Evolutionary conservation across 352 stramenopile genomes (phyloP).

Genomic region (Peronospora belbahrii): DNA sequence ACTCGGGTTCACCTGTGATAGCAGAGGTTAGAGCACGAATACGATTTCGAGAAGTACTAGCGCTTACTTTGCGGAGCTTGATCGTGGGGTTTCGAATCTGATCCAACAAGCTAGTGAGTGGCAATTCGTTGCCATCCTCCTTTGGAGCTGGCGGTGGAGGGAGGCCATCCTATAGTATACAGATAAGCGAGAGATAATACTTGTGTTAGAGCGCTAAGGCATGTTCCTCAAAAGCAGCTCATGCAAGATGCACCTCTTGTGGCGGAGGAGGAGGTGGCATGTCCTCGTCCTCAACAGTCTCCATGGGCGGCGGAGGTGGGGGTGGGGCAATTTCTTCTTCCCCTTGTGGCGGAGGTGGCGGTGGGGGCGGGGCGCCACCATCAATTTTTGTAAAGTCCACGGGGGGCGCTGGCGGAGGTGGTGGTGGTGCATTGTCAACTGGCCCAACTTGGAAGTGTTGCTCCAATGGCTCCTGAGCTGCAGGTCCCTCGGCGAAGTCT

Average conservation of each 20-base stretch:
- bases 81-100: slow-evolving; percentile 56
- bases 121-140: slow-evolving; percentile 26
- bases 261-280: slow-evolving; percentile 40
- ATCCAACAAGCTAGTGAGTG: slow-evolving; percentile 38
- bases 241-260: slow-evolving; percentile 23
- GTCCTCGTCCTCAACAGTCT: slow-evolving; percentile 30
- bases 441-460: slow-evolving; percentile 58
- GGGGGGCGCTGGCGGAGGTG: slow-evolving; percentile 44
- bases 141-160: slow-evolving; percentile 19
- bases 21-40: not conserved
- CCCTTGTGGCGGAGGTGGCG: slow-evolving; percentile 31
- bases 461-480: slow-evolving; percentile 48
- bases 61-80: slow-evolving; percentile 40
- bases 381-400: slow-evolving; percentile 53
- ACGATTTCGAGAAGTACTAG: not conserved
- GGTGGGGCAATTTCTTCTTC: slow-evolving; percentile 35
- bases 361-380: slow-evolving; percentile 42
- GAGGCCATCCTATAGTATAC: slow-evolving; percentile 21
- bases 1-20: slow-evolving; percentile 25
- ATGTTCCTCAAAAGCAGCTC: not conserved
- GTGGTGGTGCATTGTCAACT: slow-evolving; percentile 51
- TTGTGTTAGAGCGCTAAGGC: not conserved
- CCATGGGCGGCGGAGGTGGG: slow-evolving; percentile 34
- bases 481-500: slow-evolving; percentile 57
- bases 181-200: not conserved